phyloP scores from a whole-genome alignment of 2,329 filamentous ascomycete species.

The Aureobasidium vineae region DNA sequence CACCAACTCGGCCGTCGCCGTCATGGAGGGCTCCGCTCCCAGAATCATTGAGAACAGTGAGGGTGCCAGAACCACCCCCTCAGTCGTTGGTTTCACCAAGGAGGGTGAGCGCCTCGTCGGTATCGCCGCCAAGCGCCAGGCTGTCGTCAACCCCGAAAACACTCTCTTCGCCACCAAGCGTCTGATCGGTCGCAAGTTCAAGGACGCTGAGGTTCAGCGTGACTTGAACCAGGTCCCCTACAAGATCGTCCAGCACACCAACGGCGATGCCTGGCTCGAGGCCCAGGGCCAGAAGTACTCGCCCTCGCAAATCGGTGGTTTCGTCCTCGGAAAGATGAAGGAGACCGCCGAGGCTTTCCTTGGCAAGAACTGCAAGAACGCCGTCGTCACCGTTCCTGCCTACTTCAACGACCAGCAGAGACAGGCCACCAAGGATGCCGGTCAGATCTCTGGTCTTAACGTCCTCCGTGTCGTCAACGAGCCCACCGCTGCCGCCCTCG shows the following conservation, averaged over 20 bases:
- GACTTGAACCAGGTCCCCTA: constrained; percentile 99
- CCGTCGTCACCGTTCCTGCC: constrained; percentile 96
- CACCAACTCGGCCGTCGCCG: constrained; percentile 99
- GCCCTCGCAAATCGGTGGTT: constrained; percentile 97
- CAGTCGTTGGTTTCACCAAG: constrained; percentile 98
- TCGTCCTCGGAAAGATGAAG: constrained; percentile 99
- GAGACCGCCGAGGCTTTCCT: constrained; percentile 98
- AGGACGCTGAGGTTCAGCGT: constrained; percentile 97
- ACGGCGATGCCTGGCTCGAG: constrained; percentile 93
- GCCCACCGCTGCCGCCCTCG: constrained; percentile 95
- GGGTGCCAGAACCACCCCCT: constrained; percentile 98
- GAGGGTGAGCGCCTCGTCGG: constrained; percentile 97
- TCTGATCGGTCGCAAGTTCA: constrained; percentile 93
- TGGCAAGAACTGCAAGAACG: constrained; percentile 98
- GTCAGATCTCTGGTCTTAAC: constrained; percentile 95
- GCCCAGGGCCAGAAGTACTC: constrained; percentile 96
- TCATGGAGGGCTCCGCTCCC: constrained; percentile 98
- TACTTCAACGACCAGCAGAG: constrained; percentile 99
- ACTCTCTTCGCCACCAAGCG: constrained; percentile 99
- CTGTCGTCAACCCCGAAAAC: constrained; percentile 98
- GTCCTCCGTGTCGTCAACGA: constrained; percentile 99
- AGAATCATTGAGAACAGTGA: constrained; percentile 99
- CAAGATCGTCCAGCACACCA: constrained; percentile 89
- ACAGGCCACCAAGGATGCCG: constrained; percentile 98
- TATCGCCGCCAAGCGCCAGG: constrained; percentile 99